Conservation (phyloP, 805 yeast genomes). For the Candida sithepensis region DNA sequence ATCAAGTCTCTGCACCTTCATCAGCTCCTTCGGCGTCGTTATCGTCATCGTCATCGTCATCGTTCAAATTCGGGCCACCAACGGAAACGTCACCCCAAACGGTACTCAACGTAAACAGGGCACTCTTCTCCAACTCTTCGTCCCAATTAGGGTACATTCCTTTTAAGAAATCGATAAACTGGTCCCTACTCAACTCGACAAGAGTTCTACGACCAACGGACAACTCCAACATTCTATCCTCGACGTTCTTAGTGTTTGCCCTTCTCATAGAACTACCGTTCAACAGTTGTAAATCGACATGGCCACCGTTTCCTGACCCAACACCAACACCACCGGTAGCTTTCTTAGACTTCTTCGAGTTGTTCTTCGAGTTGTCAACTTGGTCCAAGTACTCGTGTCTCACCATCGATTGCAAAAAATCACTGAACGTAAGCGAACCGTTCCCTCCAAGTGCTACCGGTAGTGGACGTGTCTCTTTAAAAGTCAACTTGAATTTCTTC, state of each 20-base stretch:
- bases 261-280: conserved; percentile 2
- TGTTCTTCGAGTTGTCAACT: conserved; percentile 17
- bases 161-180: conserved; percentile 24
- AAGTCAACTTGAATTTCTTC: conserved; percentile 6
- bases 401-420: conserved; percentile 20
- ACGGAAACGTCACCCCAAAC: conserved; percentile 13
- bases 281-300: background rate
- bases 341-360: conserved; percentile 1
- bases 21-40: too few relatives aligned
- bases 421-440: conserved; percentile 16
- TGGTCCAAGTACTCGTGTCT: conserved; percentile 27
- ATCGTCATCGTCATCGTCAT: too few relatives aligned
- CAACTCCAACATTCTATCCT: conserved; percentile 22
- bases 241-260: conserved; percentile 12
- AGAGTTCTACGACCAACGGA: conserved; percentile 29
- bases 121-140: conserved; percentile 25
- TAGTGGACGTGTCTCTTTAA: background rate
- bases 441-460: background rate
- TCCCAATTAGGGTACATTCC: conserved; percentile 27
- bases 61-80: background rate
- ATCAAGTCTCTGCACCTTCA: too few relatives aligned
- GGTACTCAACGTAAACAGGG: conserved; percentile 21
- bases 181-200: conserved; percentile 23
- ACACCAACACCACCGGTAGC: too few relatives aligned
- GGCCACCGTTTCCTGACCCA: background rate